Evolutionary conservation across 495 filamentous ascomycete genomes (phyloP), one percentile per base, ranked within the genome.

Genomic region (Pseudomonodictys pantanalensis): DNA sequence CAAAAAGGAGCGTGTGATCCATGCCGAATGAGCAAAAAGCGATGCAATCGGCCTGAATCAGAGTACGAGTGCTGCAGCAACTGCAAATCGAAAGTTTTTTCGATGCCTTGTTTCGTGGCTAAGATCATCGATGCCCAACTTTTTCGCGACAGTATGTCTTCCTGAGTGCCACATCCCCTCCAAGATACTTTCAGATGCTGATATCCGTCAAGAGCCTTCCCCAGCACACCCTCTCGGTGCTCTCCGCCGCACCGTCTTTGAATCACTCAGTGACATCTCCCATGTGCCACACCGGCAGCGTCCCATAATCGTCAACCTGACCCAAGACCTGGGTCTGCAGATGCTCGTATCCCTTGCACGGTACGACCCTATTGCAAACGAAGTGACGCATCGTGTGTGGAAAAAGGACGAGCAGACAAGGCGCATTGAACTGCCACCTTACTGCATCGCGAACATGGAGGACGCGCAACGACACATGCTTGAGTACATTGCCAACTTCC

Each of bases 31-130:
- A 17, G 15, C 41, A 45, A 45, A 23, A 45, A 45, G 41, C 41
- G 41, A 17, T 56, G 52, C 28, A 15, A 45, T 23, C 52, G 52
- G 7, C 52, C 52, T 2, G 52, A 56, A 1, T 56, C 52, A 15
- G 30, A 32, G n/a, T 56, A 56, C 38, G 39, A 56, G 26, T 24
- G 22, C 11, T 56, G 52, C 26, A 26, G 24, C 17, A 23, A 39
- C 8, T 56, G 52, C 39, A 56, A 45, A 18, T 29, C 39, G 28
- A 38, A 46, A 29, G 39, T 45, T 2, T 26, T 44, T 7, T 25
- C 18, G n/a, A 44, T 56, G 52, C 52, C 52, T 5, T 56, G 52
- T 45, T 56, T 56, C 39, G 32, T 46, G 18, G 52, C 52, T 15
- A 56, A 56, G 28, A 38, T 39, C 20, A 39, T 56, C 23, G 52